phyloP scores from a whole-genome alignment of 225 moss, liverwort and hornwort species.

The Polytrichum formosum region DNA sequence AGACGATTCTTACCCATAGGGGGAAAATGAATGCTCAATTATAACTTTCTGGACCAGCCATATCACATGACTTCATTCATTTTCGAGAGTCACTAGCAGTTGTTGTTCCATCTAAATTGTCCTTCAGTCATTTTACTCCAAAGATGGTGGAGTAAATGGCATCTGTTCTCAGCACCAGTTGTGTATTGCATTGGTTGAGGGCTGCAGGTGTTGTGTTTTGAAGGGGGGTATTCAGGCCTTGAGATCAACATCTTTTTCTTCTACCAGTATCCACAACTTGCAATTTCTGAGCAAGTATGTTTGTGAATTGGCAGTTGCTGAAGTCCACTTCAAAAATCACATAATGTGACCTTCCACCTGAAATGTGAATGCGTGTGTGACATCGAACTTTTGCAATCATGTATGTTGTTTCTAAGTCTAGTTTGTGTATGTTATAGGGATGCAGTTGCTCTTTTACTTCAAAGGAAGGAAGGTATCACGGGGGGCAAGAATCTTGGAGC shows the following conservation, averaged over 20 bases:
- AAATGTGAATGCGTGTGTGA: too few species aligned
- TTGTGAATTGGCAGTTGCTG: not conserved
- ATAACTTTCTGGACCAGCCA: too few species aligned
- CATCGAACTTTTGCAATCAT: too few species aligned
- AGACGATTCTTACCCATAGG: too few species aligned
- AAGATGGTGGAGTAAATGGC: conserved; percentile 6
- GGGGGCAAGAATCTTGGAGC: conserved; percentile 41
- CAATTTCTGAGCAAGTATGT: conserved; percentile 76
- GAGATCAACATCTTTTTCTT: conserved; percentile 26
- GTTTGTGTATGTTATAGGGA: conserved; percentile 38
- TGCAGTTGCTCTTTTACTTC: conserved; percentile 71
- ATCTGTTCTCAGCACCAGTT: too few species aligned
- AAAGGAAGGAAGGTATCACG: conserved; percentile 38
- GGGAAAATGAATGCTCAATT: too few species aligned
- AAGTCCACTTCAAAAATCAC: too few species aligned
- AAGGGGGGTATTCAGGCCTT: conserved; percentile 73
- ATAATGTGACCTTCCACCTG: not conserved
- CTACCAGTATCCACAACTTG: conserved; percentile 42
- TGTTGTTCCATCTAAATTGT: not conserved
- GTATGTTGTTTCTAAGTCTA: too few species aligned
- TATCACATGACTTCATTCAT: too few species aligned
- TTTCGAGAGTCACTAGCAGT: too few species aligned
- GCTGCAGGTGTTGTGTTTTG: conserved; percentile 74
- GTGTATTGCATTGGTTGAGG: too few species aligned
- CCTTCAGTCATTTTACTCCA: not conserved